A percentile compares a stretch with the other conserved stretches of the same genome.
Evolutionary conservation across 768 basidiomycete genomes (phyloP).

Genomic region (Coprinopsis strossmayeri): DNA sequence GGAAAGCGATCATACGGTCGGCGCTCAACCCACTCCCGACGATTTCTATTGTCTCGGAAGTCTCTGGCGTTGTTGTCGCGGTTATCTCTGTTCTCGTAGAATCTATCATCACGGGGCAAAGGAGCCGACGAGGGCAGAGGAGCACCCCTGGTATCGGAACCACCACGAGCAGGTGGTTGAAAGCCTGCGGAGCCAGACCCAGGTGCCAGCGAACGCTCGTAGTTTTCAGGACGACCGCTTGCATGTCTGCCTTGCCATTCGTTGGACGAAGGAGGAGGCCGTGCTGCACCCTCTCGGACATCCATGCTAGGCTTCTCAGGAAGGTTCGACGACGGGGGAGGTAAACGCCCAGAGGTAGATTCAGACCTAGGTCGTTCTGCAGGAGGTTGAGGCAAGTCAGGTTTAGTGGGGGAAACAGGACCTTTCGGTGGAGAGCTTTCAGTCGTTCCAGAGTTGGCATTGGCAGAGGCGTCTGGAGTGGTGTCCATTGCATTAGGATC

Average conservation of each 20-base stretch:
- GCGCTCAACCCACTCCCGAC: conserved; percentile 11
- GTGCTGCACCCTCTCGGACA: not conserved
- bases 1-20: conserved; percentile 9
- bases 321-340: not conserved
- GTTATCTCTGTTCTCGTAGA: not conserved
- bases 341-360: not conserved
- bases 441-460: not conserved
- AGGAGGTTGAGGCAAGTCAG: not conserved
- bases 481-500: not conserved
- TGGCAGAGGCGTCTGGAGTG: not conserved
- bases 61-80: not conserved
- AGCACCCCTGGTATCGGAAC: not conserved
- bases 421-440: not conserved
- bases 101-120: conserved; percentile 10
- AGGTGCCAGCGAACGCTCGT: conserved; percentile 8
- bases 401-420: not conserved
- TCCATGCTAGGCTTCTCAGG: conserved; percentile 2
- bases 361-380: not conserved
- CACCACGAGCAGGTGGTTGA: conserved; percentile 7
- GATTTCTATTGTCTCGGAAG: conserved; percentile 9
- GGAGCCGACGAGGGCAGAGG: conserved; percentile 8
- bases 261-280: not conserved
- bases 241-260: conserved; percentile 3
- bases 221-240: conserved; percentile 2
- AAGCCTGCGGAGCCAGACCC: not conserved